Base-by-base conservation (phyloP, 2,329 filamentous ascomycete genomes). In the Venturia effusa region DNA sequence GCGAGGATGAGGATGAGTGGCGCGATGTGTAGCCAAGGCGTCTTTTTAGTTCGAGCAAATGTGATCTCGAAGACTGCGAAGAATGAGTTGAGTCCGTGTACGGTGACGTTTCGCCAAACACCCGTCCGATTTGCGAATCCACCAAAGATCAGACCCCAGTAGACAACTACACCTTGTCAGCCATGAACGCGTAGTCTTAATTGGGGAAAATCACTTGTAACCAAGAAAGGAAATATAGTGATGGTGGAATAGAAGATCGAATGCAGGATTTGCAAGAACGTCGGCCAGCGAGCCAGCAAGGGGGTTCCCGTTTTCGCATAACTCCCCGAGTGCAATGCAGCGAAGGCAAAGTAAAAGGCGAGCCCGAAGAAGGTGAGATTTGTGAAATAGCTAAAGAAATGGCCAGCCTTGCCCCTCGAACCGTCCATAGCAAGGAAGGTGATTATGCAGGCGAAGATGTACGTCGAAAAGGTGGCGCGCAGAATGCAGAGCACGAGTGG, bases 371-470 rank as follows among this genome's bases (percentile, higher is more conserved):
- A 94, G 11, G 88, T 90, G 65, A 94, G 78, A 70, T 86, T 80
- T 34, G 91, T 95, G 78, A 96, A 95, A 80, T 85, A 95, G 69
- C 86, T 90, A 78, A 95, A 94, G 57, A 81, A 82, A 57, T 79
- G 75, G 62, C 79, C 76, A 32, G 83, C 81, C 1, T 70, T 71
- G 71, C 45, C 45, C 8, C 11, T 27, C 84, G 80, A n/a, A 79
- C 79, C 85, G 71, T 92, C 84, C 71, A 84, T 83, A 78, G 87
- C 84, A 76, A 94, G 80, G 65, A 88, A 81, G 15, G 85, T 84
- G 24, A 66, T 54, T 22, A 63, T 37, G 30, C 39, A 37, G 30
- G 80, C 76, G 74, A 94, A 88, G 67, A 84, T 82, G 77, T 93
- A 96, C 66, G 90, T 71, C 65, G 72, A 71, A 64, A 76, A 66